Conservation (phyloP, 805 yeast genomes). For the Saccharomycopsis sp. region DNA sequence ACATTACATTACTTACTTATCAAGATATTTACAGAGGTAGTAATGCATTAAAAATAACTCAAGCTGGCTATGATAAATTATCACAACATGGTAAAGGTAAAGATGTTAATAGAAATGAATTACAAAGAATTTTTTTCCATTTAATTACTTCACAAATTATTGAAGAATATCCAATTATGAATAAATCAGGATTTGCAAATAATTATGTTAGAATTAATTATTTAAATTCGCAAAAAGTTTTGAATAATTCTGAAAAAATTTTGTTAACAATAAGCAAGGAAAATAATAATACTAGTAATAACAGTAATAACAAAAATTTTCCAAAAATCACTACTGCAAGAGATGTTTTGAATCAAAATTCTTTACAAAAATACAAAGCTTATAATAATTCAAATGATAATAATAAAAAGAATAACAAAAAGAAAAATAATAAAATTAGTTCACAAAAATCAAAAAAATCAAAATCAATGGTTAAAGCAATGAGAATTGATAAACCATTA, state of each 20-base stretch:
- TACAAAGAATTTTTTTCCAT: conserved; percentile 77
- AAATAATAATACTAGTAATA: conserved; percentile 16
- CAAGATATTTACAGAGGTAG: conserved; percentile 80
- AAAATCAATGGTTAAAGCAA: background rate
- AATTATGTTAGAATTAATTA: conserved; percentile 60
- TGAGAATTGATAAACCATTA: background rate
- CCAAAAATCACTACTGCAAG: conserved; percentile 5
- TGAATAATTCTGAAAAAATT: conserved; percentile 36
- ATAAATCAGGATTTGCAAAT: conserved; percentile 68
- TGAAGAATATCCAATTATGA: conserved; percentile 62
- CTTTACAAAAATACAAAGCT: background rate
- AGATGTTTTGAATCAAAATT: background rate
- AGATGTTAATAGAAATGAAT: conserved; percentile 49
- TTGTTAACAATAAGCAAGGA: conserved; percentile 26
- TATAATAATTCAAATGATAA: background rate
- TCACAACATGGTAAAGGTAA: conserved; percentile 67
- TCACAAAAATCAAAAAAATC: background rate
- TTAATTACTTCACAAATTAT: conserved; percentile 56
- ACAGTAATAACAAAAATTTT: conserved; percentile 12
- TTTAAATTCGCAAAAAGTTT: conserved; percentile 37
- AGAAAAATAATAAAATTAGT: background rate
- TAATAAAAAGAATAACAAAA: background rate
- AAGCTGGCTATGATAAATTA: conserved; percentile 48
- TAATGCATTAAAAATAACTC: conserved; percentile 46
- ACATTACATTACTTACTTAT: conserved; percentile 69